phyloP scores from a whole-genome alignment of 305 asterid species.

The Fraxinus sp. region DNA sequence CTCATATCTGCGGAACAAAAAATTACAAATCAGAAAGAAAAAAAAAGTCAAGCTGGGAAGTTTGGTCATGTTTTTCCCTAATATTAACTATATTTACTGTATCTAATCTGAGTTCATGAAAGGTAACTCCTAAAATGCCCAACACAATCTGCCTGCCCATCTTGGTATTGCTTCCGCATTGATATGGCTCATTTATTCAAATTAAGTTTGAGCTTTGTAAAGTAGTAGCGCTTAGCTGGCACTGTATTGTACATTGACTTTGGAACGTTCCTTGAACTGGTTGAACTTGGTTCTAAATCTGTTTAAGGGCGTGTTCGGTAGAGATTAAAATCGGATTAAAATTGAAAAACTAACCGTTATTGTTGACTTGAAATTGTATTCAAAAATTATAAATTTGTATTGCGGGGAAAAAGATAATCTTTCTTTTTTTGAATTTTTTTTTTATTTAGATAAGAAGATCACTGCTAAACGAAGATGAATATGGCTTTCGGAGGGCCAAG shows the following conservation, averaged over 20 bases:
- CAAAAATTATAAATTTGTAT: neutral
- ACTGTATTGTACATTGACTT: neutral
- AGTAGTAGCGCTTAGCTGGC: neutral
- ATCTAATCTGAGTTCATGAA: neutral
- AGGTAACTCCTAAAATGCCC: neutral
- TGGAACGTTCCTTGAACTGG: neutral
- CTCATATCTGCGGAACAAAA: neutral
- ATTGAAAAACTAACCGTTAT: too few relatives aligned
- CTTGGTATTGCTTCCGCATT: neutral
- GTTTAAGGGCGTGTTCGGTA: neutral
- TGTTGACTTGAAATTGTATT: neutral
- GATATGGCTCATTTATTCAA: neutral
- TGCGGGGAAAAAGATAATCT: neutral
- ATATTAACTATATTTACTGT: neutral
- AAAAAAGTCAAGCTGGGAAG: neutral
- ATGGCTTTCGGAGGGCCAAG: constrained; percentile 69
- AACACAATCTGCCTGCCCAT: neutral
- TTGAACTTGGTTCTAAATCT: neutral
- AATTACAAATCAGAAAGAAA: neutral
- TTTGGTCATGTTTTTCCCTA: neutral
- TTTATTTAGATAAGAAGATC: constrained; percentile 65
- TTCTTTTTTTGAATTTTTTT: constrained; percentile 3
- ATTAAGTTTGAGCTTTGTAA: neutral
- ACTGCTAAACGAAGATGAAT: constrained; percentile 73
- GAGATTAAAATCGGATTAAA: too few relatives aligned